Evolutionary conservation across 2,329 filamentous ascomycete species (phyloP).

Genomic region (Penicillium hesseltinei): DNA sequence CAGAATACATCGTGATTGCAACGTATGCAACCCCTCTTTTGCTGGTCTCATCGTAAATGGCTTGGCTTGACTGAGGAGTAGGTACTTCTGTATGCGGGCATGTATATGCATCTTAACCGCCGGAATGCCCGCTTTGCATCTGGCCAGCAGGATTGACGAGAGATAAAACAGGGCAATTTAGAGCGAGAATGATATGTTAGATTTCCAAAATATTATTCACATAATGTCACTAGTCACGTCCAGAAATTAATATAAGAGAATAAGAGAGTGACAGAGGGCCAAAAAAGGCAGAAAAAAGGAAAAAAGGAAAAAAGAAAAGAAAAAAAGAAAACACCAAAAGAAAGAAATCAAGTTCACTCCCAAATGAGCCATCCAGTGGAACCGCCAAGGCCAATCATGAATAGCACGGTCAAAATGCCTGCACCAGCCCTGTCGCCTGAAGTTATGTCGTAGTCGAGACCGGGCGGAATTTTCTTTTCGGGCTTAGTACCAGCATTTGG

Average conservation of each 20-base stretch:
- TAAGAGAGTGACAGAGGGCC: not conserved
- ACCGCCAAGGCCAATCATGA: conserved; percentile 35
- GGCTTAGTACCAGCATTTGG: conserved; percentile 29
- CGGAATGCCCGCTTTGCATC: not conserved
- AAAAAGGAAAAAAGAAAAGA: not conserved
- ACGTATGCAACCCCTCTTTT: conserved; percentile 10
- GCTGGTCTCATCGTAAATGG: not conserved
- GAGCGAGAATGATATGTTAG: conserved; percentile 2
- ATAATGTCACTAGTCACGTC: conserved; percentile 1
- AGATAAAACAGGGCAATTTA: not conserved
- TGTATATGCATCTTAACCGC: not conserved
- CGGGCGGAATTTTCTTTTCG: conserved; percentile 9
- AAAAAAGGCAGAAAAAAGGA: not conserved
- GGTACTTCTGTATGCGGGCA: not conserved
- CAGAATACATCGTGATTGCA: not conserved
- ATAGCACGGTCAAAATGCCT: conserved; percentile 41
- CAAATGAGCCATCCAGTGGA: conserved; percentile 39
- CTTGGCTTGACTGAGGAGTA: not conserved
- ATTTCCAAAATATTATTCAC: conserved; percentile 15
- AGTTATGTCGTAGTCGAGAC: conserved; percentile 24
- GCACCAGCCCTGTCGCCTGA: conserved; percentile 44
- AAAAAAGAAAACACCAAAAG: not conserved
- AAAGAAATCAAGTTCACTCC: conserved; percentile 22
- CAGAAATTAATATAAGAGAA: not conserved
- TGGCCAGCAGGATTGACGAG: not conserved